These are phyloP conservation scores for Zoysia matrella DNA, from an alignment of 202 grass and related monocot genomes.

Conservation along the genomic window DNA sequence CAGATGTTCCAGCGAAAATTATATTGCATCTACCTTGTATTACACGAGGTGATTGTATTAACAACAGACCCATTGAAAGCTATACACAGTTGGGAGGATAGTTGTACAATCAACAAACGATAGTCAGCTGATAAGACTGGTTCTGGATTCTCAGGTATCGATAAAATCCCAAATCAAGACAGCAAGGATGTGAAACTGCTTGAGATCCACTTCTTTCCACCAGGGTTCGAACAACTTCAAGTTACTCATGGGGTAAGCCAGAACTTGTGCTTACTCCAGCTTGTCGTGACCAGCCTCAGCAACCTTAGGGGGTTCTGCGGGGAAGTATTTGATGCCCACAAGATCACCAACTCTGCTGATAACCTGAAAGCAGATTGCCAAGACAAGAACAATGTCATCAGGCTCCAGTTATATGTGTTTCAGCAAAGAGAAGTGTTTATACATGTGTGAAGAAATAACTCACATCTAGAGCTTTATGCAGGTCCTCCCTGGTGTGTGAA, in stretches of 20 bases:
- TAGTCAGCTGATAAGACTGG: conserved; percentile 36
- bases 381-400: not conserved
- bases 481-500: conserved; percentile 79
- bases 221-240: conserved; percentile 17
- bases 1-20: not conserved
- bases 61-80: conserved; percentile 34
- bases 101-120: conserved; percentile 43
- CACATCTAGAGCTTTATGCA: conserved; percentile 76
- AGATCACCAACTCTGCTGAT: conserved; percentile 65
- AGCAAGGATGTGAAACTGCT: conserved; percentile 11
- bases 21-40: conserved; percentile 28
- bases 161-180: conserved; percentile 40
- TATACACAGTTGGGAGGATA: conserved; percentile 51
- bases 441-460: conserved; percentile 4
- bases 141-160: conserved; percentile 24
- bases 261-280: conserved; percentile 42
- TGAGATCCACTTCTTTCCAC: conserved; percentile 23
- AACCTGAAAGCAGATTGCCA: conserved; percentile 54
- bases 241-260: conserved; percentile 3
- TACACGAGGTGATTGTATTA: conserved; percentile 34
- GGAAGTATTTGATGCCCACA: no score
- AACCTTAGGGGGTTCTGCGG: conserved; percentile 69
- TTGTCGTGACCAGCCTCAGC: conserved; percentile 37
- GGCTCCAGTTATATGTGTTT: not conserved
- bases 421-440: not conserved